Conservation (phyloP, 495 filamentous ascomycete species). For the Lasiosphaeria ovina region DNA sequence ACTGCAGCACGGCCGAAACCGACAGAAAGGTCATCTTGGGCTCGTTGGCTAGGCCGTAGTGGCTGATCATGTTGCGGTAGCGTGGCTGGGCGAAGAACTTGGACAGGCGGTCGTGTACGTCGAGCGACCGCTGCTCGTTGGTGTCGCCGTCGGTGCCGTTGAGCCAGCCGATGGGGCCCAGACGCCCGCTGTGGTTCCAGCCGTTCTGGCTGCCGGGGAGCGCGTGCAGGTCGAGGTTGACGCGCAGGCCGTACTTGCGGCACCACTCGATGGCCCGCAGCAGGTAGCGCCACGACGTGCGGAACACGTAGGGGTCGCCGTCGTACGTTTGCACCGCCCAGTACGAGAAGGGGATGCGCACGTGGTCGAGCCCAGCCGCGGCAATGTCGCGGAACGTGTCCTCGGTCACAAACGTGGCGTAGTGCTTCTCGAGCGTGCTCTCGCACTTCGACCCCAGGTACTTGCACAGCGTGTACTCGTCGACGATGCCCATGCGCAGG, state of each 20-base stretch:
- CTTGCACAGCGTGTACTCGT: conserved; percentile 79
- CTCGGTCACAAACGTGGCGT: conserved; percentile 81
- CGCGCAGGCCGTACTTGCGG: conserved; percentile 86
- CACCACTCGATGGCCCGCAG: conserved; percentile 89
- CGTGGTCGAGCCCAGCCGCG: conserved; percentile 89
- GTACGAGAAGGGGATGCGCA: conserved; percentile 92
- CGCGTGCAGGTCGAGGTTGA: conserved; percentile 92
- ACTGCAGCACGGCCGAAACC: conserved; percentile 59
- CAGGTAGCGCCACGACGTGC: conserved; percentile 91
- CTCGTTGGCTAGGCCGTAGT: conserved; percentile 87
- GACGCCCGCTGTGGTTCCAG: conserved; percentile 82
- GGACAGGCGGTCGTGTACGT: conserved; percentile 75
- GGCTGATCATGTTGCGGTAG: conserved; percentile 77
- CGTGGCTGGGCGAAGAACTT: conserved; percentile 82
- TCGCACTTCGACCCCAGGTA: conserved; percentile 64
- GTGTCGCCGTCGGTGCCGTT: conserved; percentile 67
- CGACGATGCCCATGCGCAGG: conserved; percentile 62
- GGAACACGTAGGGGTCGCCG: conserved; percentile 82
- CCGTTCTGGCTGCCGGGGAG: conserved; percentile 84
- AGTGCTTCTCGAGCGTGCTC: conserved; percentile 78
- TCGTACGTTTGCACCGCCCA: conserved; percentile 89
- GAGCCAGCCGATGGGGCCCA: conserved; percentile 72
- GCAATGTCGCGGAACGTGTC: conserved; percentile 79
- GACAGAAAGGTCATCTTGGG: conserved; percentile 72
- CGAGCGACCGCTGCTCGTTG: conserved; percentile 74